Evolutionary conservation across 352 stramenopile species (phyloP), one percentile per base, ranked within the genome.

Genomic region (Lagenidium giganteum): DNA sequence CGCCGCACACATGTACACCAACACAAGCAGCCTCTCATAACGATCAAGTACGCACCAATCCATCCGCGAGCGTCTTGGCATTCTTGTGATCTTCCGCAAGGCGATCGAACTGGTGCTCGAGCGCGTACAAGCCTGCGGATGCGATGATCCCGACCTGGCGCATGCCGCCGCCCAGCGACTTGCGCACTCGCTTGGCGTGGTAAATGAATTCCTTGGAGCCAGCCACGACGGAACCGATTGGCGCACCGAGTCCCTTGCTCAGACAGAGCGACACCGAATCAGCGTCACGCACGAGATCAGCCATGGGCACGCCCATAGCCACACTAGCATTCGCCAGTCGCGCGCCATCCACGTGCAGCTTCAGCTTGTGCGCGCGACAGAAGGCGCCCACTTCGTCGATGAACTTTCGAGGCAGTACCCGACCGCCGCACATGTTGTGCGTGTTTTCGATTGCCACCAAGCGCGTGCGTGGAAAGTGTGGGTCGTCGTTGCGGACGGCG

Each of bases 381-480:
- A 97, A 74, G 17, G 55, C 53, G 31, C 75, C 74, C 9, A 96
- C 67, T 8, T 71, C 34, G 36, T 77, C 61, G 41, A 98, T 70
- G 61, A 96, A 98, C 6, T 58, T 39, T 5, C 78, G 44, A 12
- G 91, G 68, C 23, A 99, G 70, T 18, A 96, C 76, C 11, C 90
- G 72, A 4, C 96, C 96, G 22, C 96, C 96, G 26, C 95, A 93
- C 42, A 88, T 91, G 66, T 99, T 99, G 49, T 99, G 96, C 32
- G 96, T 99, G 70, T 99, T 99, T 61, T 99, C 96, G n/a, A 99
- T 64, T 58, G 71, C 82, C 8, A 99, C 80, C 20, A 99, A 64
- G 11, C 67, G 63, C 20, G 95, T 97, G 34, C 84, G 63, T 29
- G 81, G 81, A 44, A 81, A 91, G 51, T 93, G 81, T 40, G 68